Evolutionary conservation across 2,329 filamentous ascomycete genomes (phyloP).

Genomic region (Pyrenochaeta sp.): DNA sequence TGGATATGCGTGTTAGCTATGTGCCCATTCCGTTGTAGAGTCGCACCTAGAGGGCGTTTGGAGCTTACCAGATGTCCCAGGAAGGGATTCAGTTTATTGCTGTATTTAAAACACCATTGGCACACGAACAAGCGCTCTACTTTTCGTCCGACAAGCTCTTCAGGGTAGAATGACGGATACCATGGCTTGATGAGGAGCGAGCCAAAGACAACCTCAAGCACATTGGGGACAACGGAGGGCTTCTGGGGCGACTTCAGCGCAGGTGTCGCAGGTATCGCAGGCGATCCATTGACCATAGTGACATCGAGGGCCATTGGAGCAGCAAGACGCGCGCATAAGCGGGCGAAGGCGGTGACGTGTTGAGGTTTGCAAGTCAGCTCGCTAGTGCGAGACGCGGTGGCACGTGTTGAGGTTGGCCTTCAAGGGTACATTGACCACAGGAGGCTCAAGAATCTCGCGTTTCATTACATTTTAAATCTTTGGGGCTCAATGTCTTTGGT

Average conservation of each 20-base stretch:
- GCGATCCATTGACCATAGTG: conserved; percentile 26
- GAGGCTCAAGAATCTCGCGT: too few relatives aligned
- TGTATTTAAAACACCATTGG: conserved; percentile 93
- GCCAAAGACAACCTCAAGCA: conserved; percentile 86
- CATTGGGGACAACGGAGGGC: conserved; percentile 70
- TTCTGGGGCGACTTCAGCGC: conserved; percentile 23
- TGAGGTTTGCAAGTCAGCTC: neutral
- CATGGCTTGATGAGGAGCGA: conserved; percentile 85
- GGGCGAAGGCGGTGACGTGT: conserved; percentile 11
- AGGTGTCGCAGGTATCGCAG: conserved; percentile 3
- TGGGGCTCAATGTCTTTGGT: too few relatives aligned
- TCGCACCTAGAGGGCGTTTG: too few relatives aligned
- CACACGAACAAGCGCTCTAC: conserved; percentile 79
- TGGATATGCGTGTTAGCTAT: conserved; percentile 17
- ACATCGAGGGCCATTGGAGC: conserved; percentile 35
- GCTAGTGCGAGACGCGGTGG: conserved; percentile 12
- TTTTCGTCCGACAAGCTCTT: conserved; percentile 64
- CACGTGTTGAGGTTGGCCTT: conserved; percentile 7
- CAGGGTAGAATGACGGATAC: conserved; percentile 89
- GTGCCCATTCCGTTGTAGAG: neutral
- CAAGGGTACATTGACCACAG: too few relatives aligned
- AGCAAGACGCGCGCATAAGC: conserved; percentile 9
- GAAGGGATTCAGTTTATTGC: conserved; percentile 61
- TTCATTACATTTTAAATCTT: too few relatives aligned
- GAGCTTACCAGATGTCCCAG: conserved; percentile 52